Conservation (phyloP, 176 grass and related monocot genomes). For the Carex parvula region DNA sequence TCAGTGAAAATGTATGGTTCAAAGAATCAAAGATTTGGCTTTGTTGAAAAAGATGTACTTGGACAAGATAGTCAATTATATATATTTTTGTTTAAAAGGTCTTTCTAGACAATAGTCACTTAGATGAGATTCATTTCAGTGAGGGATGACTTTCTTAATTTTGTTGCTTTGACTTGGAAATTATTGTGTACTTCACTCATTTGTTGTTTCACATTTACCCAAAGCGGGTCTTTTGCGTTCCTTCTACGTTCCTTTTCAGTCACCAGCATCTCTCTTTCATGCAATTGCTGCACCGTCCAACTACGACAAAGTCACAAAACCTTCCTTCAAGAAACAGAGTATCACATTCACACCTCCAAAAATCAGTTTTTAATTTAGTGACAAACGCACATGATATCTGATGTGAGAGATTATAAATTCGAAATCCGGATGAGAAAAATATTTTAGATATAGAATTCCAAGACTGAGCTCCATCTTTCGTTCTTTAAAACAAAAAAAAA, state of each 20-base stretch:
- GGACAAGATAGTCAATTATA: not conserved
- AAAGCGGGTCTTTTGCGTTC: not conserved
- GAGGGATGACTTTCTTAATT: not conserved
- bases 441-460: too few relatives aligned
- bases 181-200: not conserved
- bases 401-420: too few relatives aligned
- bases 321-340: not conserved
- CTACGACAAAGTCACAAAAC: not conserved
- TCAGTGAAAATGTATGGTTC: not conserved
- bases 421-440: too few relatives aligned
- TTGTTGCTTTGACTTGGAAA: slow-evolving; percentile 3
- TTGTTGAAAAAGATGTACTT: not conserved
- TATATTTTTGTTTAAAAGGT: not conserved
- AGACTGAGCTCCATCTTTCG: too few relatives aligned
- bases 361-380: too few relatives aligned
- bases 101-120: not conserved
- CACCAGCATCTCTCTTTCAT: not conserved
- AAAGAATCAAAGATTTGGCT: not conserved
- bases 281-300: not conserved
- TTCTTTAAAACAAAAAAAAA: too few relatives aligned
- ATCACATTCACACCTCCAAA: too few relatives aligned
- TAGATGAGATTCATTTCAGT: not conserved
- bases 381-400: too few relatives aligned
- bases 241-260: not conserved
- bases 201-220: not conserved